These are phyloP conservation scores for Thozetella sp. DNA, from an alignment of 495 filamentous ascomycete genomes.

Conservation along the genomic window DNA sequence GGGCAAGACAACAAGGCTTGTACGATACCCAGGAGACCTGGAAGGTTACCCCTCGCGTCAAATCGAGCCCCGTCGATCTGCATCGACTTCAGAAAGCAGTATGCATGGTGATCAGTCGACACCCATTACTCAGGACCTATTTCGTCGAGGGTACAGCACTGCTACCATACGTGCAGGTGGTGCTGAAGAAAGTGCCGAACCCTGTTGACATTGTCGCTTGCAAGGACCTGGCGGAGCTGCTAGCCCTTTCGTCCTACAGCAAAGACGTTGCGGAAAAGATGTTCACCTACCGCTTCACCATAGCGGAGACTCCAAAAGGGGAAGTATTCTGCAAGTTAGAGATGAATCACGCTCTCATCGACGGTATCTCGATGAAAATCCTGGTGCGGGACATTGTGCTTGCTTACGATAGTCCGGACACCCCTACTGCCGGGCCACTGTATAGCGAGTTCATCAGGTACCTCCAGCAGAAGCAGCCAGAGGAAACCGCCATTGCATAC, in stretches of 20 bases:
- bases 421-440: background rate
- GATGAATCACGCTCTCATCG: background rate
- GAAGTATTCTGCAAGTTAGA: background rate
- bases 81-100: background rate
- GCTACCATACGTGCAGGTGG: slow-evolving; percentile 55
- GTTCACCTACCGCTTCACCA: background rate
- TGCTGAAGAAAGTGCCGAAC: slow-evolving; percentile 40
- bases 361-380: background rate
- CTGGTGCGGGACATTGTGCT: background rate
- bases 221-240: slow-evolving; percentile 16
- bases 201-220: slow-evolving; percentile 38
- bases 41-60: background rate
- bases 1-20: background rate
- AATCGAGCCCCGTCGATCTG: background rate
- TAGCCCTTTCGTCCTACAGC: background rate
- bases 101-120: slow-evolving; percentile 40
- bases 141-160: slow-evolving; percentile 55
- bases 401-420: background rate
- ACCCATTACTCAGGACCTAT: slow-evolving; percentile 50
- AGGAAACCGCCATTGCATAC: background rate
- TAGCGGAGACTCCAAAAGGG: background rate
- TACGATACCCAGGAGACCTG: background rate
- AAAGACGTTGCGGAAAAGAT: slow-evolving; percentile 3
- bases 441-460: background rate
- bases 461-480: background rate